These are phyloP conservation scores for Trichosporon sp. DNA, from an alignment of 1,284 basidiomycete species.

Conservation along the genomic window DNA sequence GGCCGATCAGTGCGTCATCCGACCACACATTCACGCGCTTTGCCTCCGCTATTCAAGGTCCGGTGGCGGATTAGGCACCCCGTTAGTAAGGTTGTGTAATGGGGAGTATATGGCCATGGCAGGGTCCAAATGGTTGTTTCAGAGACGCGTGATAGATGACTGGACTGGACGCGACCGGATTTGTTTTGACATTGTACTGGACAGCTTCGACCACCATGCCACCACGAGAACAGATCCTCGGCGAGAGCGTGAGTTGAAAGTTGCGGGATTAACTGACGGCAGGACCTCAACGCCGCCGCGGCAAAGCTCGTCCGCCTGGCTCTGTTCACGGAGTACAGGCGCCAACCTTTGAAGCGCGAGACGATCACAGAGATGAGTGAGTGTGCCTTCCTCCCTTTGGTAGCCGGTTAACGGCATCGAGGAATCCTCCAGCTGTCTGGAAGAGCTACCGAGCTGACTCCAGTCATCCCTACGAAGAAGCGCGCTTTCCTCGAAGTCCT, in stretches of 20 bases:
- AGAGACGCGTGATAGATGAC: background rate
- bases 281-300: slow-evolving; percentile 44
- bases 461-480: slow-evolving; percentile 41
- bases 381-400: slow-evolving; percentile 20
- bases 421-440: no score
- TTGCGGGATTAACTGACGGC: slow-evolving; percentile 16
- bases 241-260: background rate
- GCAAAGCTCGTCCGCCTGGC: slow-evolving; percentile 48
- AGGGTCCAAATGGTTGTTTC: background rate
- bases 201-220: background rate
- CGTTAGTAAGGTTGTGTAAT: background rate
- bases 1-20: background rate
- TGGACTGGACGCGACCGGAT: background rate
- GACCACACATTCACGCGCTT: background rate
- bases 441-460: background rate
- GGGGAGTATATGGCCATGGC: background rate
- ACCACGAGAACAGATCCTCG: slow-evolving; percentile 6
- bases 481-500: slow-evolving; percentile 41
- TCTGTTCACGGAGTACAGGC: slow-evolving; percentile 50
- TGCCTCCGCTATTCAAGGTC: background rate
- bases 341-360: slow-evolving; percentile 41
- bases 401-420: no score
- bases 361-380: slow-evolving; percentile 44
- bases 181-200: background rate
- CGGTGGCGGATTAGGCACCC: background rate